Evolutionary conservation across 2,329 filamentous ascomycete species (phyloP), one percentile per base, ranked within the genome.

Genomic region (Pyrenophora teres): DNA sequence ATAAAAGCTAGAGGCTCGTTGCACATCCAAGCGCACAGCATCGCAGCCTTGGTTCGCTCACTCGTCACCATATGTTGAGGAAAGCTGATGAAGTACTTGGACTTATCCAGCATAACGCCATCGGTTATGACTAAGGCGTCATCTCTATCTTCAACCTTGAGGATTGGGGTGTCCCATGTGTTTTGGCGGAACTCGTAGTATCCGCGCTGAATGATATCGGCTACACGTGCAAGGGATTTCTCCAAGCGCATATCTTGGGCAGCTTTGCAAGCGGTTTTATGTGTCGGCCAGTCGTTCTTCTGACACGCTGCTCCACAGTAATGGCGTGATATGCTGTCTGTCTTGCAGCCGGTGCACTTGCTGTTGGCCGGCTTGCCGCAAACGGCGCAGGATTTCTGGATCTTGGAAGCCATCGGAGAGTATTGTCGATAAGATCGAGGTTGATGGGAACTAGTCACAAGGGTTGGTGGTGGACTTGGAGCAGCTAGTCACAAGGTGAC

Each of bases 121-220:
- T 46, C 18, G 7, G 30, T 10, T 0, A 49, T 19, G 0, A 35
- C 18, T 1, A 56, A 3, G 2, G 7, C 40, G 10, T 31, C n/a
- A 3, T 36, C n/a, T 0, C 16, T 8, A 2, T 27, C 40, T 1
- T 40, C 6, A 9, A 52, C 9, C 2, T 32, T 45, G 3, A 13
- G 5, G 0, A 52, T 10, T 12, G 31, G 37, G 1, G 3, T 40
- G 4, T 43, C 23, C 55, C 48, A 52, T 3, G 48, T 57, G 16
- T 40, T 50, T 10, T 52, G 21, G n/a, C 46, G 42, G 30, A 58
- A 56, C 9, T 21, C 10, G 31, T 52, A 37, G n/a, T 50, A 57
- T 5, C 41, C 52, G 5, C 42, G 18, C 0, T 45, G 42, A n/a
- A 36, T 12, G 8, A 57, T 35, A 10, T 35, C 35, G 19, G 52